A percentile compares a stretch with the other conserved stretches of the same genome.
Evolutionary conservation across 805 yeast genomes (phyloP).

Genomic region (Maudiozyma saulgeensis): DNA sequence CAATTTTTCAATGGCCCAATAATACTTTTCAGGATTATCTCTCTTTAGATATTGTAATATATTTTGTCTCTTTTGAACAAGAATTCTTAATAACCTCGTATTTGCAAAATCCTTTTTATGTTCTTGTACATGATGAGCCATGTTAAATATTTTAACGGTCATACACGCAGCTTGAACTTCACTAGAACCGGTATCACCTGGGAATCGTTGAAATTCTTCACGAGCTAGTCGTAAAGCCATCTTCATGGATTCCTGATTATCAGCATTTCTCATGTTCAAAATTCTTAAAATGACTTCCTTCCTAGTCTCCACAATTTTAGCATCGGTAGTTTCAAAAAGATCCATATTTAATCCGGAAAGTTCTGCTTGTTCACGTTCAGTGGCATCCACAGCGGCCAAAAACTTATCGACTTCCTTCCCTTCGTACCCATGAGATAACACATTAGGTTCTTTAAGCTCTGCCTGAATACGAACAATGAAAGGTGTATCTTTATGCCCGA

Average conservation of each 20-base stretch:
- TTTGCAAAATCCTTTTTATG: slow-evolving; percentile 65
- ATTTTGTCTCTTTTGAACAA: slow-evolving; percentile 84
- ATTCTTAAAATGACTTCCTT: slow-evolving; percentile 64
- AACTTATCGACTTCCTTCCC: slow-evolving; percentile 64
- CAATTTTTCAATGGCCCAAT: slow-evolving; percentile 74
- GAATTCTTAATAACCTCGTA: slow-evolving; percentile 62
- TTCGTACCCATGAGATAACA: slow-evolving; percentile 50
- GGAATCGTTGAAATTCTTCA: slow-evolving; percentile 69
- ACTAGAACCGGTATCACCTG: slow-evolving; percentile 89
- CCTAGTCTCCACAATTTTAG: slow-evolving; percentile 44
- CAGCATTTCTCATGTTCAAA: slow-evolving; percentile 62
- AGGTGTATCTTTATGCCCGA: slow-evolving; percentile 59
- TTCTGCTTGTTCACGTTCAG: slow-evolving; percentile 20
- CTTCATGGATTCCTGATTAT: slow-evolving; percentile 45
- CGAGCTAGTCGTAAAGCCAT: slow-evolving; percentile 57
- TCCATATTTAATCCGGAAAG: slow-evolving; percentile 20
- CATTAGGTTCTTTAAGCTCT: slow-evolving; percentile 55
- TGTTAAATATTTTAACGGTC: slow-evolving; percentile 69
- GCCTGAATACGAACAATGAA: slow-evolving; percentile 61
- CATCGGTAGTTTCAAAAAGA: slow-evolving; percentile 14
- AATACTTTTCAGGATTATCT: slow-evolving; percentile 73
- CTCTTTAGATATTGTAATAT: slow-evolving; percentile 73
- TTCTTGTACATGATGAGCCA: slow-evolving; percentile 62
- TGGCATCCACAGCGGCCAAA: slow-evolving; percentile 44
- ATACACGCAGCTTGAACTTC: slow-evolving; percentile 92